phyloP scores from a whole-genome alignment of 768 basidiomycete species.

The Russula abietina region DNA sequence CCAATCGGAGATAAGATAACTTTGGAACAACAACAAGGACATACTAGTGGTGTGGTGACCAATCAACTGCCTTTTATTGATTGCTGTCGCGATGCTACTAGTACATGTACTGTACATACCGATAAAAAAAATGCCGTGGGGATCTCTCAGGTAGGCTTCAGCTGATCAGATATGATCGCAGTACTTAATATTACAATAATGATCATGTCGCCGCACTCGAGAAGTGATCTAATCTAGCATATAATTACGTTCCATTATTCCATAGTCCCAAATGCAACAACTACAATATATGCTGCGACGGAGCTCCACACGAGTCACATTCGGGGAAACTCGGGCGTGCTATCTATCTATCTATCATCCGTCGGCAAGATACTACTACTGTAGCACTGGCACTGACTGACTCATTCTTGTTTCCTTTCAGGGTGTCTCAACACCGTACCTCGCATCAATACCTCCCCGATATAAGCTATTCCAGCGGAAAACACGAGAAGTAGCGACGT shows the following conservation, averaged over 20 bases:
- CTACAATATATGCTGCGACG: background rate
- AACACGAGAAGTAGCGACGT: slow-evolving; percentile 72
- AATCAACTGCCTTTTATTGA: too few species aligned
- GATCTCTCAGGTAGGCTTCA: too few species aligned
- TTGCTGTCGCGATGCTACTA: too few species aligned
- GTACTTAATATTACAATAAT: too few species aligned
- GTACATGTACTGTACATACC: too few species aligned
- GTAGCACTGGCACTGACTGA: too few species aligned
- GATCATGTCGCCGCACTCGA: background rate
- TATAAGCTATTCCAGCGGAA: slow-evolving; percentile 68
- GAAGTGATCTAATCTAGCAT: background rate
- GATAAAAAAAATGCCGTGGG: too few species aligned
- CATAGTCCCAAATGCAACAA: background rate
- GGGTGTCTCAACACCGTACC: slow-evolving; percentile 4
- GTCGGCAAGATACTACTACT: background rate
- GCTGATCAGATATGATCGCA: too few species aligned
- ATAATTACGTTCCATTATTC: too few species aligned
- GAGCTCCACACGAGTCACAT: background rate
- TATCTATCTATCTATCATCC: background rate
- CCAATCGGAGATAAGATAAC: too few species aligned
- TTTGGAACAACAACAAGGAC: too few species aligned
- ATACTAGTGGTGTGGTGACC: too few species aligned
- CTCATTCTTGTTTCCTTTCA: background rate
- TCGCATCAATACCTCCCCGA: slow-evolving; percentile 66
- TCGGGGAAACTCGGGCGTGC: background rate